Evolutionary conservation across 129 eudicot genomes (phyloP), one percentile per base, ranked within the genome.

Genomic region (Pittosporum tobira): DNA sequence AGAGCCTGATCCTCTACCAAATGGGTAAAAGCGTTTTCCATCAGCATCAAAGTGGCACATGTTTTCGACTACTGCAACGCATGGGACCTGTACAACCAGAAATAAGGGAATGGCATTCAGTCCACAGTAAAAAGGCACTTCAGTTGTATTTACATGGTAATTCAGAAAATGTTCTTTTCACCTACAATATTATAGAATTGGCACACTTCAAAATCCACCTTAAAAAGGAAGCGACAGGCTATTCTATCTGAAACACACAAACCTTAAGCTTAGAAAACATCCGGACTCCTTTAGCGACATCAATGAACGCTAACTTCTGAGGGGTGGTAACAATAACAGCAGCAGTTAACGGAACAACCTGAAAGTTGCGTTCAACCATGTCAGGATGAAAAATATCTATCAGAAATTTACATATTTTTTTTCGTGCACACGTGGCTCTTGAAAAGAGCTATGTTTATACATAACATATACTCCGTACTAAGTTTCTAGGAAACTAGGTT

Each of bases 41-140:
- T 93, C 99, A 16, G 96, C 99, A 75, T 93, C 99, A 72, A 93
- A 93, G 70, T 87, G 99, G 83, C 99, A 93, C 96, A 87, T 93
- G 71, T 93, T 93, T 79, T 93, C 99, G 37, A 93, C 96, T 53
- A 93, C 99, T 22, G 99, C 96, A 42, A 93, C 94, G 71, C 99
- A 87, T 29, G 99, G 99, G 53, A 93, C 99, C 99, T 93, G 78
- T 24, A 69, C 34, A 63, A 34, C 37, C 53, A 73, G 5, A 66
- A 20, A 47, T 5, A 12, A 4, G 14, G 21, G 2, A 50, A 47
- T 21, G 55, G 56, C 40, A 25, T 0, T 52, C 27, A 52, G 37
- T 52, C 3, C 23, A 15, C 1, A 52, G 12, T 61, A 10, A 5
- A 29, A 3, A 26, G 13, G 24, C 44, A 60, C n/a, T 16, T 25